These are phyloP conservation scores for Pleodorina starrii DNA, from an alignment of 139 green algal species.

Conservation along the genomic window DNA sequence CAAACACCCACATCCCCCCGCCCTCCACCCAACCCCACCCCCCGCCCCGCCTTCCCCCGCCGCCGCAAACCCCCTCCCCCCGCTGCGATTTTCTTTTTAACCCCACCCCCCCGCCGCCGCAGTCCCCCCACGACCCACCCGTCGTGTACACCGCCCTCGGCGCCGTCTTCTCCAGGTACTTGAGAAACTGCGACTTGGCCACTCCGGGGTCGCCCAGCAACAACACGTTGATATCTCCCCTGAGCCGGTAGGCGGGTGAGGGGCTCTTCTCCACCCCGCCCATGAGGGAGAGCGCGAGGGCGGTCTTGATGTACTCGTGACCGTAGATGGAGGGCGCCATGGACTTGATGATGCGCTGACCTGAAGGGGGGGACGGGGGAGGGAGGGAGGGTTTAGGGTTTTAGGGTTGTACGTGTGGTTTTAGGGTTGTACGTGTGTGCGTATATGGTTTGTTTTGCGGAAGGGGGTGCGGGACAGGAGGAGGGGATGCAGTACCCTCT, in stretches of 20 bases:
- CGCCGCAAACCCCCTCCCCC: too few species aligned
- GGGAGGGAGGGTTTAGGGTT: too few species aligned
- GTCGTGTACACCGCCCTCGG: conserved; percentile 97
- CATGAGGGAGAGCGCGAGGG: conserved; percentile 95
- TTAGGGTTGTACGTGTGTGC: too few species aligned
- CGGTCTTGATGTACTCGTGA: conserved; percentile 97
- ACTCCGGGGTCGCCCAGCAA: conserved; percentile 97
- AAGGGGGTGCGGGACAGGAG: too few species aligned
- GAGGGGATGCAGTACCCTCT: too few species aligned
- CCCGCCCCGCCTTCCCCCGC: not conserved
- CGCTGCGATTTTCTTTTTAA: too few species aligned
- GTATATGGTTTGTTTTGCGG: too few species aligned
- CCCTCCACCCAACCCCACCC: not conserved
- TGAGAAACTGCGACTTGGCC: conserved; percentile 98
- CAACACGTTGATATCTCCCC: conserved; percentile 99
- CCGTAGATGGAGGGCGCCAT: conserved; percentile 99
- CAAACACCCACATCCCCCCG: too few species aligned
- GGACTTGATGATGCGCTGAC: conserved; percentile 90
- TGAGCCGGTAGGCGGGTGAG: conserved; percentile 74
- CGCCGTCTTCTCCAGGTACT: conserved; percentile 97
- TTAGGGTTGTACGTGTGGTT: too few species aligned
- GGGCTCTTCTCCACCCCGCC: conserved; percentile 90
- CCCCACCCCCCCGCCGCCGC: too few species aligned
- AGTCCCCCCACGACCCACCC: conserved; percentile 44
- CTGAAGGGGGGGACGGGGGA: conserved; percentile 64